Evolutionary conservation across 768 basidiomycete genomes (phyloP).

Genomic region (Suillus subluteus): DNA sequence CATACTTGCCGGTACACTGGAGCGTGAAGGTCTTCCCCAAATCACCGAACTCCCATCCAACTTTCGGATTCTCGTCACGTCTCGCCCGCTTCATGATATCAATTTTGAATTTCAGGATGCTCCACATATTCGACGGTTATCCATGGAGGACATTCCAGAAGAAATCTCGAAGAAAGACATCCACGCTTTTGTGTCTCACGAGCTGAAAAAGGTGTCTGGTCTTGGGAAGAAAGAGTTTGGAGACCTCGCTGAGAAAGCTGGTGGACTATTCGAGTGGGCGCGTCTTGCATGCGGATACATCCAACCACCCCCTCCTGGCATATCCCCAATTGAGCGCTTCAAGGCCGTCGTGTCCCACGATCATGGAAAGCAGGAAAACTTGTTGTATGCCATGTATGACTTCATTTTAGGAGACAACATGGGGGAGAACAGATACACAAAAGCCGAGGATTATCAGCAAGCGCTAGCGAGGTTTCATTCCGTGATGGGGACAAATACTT

Average conservation of each 20-base stretch:
- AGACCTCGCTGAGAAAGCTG: background rate
- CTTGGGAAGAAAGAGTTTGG: background rate
- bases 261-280: conserved; percentile 15
- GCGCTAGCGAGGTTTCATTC: conserved; percentile 1
- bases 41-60: conserved; percentile 10
- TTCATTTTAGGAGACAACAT: background rate
- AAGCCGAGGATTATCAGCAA: background rate
- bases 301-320: background rate
- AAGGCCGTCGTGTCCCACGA: background rate
- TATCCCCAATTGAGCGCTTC: background rate
- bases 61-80: conserved; percentile 16
- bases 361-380: background rate
- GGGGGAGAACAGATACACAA: background rate
- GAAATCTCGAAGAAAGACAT: background rate
- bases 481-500: conserved; percentile 12
- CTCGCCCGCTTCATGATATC: conserved; percentile 13
- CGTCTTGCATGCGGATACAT: conserved; percentile 12
- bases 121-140: background rate
- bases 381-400: background rate
- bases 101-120: background rate
- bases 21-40: background rate
- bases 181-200: background rate
- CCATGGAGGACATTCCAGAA: conserved; percentile 2
- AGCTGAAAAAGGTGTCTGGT: background rate
- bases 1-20: conserved; percentile 13